Base-by-base conservation (phyloP, 73 alveolate species). In the Paramecium tetraurelia region DNA sequence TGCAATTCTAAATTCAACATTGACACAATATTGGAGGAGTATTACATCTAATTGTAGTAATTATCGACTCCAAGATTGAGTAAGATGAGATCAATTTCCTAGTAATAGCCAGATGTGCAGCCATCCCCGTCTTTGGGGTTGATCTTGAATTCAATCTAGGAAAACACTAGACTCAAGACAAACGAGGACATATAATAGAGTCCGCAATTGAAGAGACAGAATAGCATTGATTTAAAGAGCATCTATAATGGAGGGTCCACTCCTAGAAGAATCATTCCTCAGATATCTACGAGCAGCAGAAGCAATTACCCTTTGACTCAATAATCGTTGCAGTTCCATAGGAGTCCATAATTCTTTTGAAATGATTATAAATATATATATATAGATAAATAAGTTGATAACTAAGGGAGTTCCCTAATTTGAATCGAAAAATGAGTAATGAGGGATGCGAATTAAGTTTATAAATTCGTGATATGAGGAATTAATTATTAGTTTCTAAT, bases 291-390 rank as follows among this genome's bases (percentile, higher is more conserved):
- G 7, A 63, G 46, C n/a, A 63, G 50, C 24, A 21, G 84, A 33
- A 41, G 50, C 3, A 63, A 33, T 63, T 63, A 63, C 6, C 46
- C 84, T 7, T 27, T 27, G 16, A 31, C 41, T 12, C 20, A 63
- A 7, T 6, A 27, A 63, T 31, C 84, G 8, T 63, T 31, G 22
- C 8, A 27, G 29, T 63, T 63, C 24, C 29, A 27, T 22, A 63
- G 84, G 24, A 63, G 46, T 7, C 84, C 84, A 14, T 63, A 63
- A 33, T 63, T 63, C 84, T 63, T 63, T 63, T 63, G 84, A 63
- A 33, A 31, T 16, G 20, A 59, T 24, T 5, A 59, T 59, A 24
- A 5, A 14, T 21, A 59, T 16, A 12, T 0, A 4, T 12, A 48
- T 12, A 12, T 40, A 4, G 10, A 38, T 38, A 40, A 27, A 27